phyloP scores from a whole-genome alignment of 2,329 filamentous ascomycete species.

The Grosmannia clavigera region DNA sequence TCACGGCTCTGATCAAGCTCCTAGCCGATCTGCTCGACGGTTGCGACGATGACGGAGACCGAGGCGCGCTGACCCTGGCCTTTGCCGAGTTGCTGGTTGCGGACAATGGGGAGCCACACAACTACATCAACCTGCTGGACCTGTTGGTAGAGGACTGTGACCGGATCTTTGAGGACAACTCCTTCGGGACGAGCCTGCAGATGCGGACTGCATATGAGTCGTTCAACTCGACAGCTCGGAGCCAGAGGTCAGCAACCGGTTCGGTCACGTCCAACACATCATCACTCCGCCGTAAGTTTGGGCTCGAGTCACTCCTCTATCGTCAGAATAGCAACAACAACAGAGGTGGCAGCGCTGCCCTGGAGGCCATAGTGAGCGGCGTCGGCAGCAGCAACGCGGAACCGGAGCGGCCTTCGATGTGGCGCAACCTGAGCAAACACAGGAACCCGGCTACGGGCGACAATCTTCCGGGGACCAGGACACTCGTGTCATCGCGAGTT shows the following conservation, averaged over 20 bases:
- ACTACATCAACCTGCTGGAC: constrained; percentile 82
- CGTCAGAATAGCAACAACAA: constrained; percentile 64
- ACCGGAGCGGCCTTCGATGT: constrained; percentile 63
- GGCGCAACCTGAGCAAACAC: constrained; percentile 82
- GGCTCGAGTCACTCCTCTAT: constrained; percentile 55
- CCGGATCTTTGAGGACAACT: constrained; percentile 62
- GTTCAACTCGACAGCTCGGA: constrained; percentile 44
- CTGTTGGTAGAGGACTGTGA: constrained; percentile 83
- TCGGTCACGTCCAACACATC: constrained; percentile 79
- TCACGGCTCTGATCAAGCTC: constrained; percentile 72
- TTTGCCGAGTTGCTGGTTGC: constrained; percentile 80
- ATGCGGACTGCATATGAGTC: constrained; percentile 47
- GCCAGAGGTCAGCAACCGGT: constrained; percentile 46
- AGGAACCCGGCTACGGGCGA: constrained; percentile 49
- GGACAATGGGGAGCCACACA: constrained; percentile 51
- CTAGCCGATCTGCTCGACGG: constrained; percentile 80
- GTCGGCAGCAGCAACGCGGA: constrained; percentile 19
- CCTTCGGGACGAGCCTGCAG: constrained; percentile 24
- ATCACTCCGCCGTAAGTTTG: constrained; percentile 73
- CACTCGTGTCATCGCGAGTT: constrained; percentile 28
- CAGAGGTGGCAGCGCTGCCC: not conserved
- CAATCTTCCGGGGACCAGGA: constrained; percentile 49
- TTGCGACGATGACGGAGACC: constrained; percentile 81
- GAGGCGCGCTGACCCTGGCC: constrained; percentile 74
- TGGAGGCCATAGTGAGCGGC: constrained; percentile 2